A percentile compares a stretch with the other conserved stretches of the same genome.
These are phyloP conservation scores for Geotrichum candidum DNA, from an alignment of 1,139 yeast genomes.

Conservation along the genomic window DNA sequence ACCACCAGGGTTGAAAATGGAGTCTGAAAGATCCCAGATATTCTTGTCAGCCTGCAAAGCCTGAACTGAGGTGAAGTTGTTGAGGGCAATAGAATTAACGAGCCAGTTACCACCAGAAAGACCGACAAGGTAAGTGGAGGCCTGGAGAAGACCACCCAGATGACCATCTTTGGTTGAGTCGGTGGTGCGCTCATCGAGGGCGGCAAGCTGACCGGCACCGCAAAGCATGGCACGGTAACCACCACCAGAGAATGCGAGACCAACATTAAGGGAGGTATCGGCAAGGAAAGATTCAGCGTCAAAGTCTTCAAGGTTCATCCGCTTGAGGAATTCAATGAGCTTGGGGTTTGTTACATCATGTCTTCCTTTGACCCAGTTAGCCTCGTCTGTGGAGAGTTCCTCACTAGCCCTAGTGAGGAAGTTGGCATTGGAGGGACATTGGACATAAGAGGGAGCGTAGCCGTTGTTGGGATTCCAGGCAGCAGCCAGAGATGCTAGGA, in stretches of 20 bases:
- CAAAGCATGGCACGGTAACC: slow-evolving; percentile 86
- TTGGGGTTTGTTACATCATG: slow-evolving; percentile 49
- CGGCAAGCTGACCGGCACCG: slow-evolving; percentile 86
- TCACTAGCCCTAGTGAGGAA: slow-evolving; percentile 23
- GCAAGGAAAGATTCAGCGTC: slow-evolving; percentile 50
- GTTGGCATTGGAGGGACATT: slow-evolving; percentile 23
- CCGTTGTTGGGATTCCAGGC: slow-evolving; percentile 18
- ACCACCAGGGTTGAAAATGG: slow-evolving; percentile 67
- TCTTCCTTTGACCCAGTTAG: slow-evolving; percentile 35
- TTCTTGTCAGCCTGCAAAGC: slow-evolving; percentile 55
- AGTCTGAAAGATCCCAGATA: slow-evolving; percentile 62
- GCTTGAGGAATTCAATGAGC: slow-evolving; percentile 49
- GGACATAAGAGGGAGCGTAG: slow-evolving; percentile 28
- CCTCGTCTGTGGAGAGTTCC: slow-evolving; percentile 23
- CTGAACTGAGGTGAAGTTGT: slow-evolving; percentile 74
- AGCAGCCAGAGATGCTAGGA: neutral
- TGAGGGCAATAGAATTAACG: slow-evolving; percentile 72
- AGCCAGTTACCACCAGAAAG: slow-evolving; percentile 90
- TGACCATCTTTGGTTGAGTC: slow-evolving; percentile 53
- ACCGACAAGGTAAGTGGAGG: slow-evolving; percentile 76
- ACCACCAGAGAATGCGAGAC: slow-evolving; percentile 83
- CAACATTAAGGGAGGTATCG: slow-evolving; percentile 47
- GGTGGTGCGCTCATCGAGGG: slow-evolving; percentile 66
- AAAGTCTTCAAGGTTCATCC: slow-evolving; percentile 56
- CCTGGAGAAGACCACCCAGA: slow-evolving; percentile 75